Evolutionary conservation across 208 protist species (phyloP).

Genomic region (Vickermania spadyakhi): DNA sequence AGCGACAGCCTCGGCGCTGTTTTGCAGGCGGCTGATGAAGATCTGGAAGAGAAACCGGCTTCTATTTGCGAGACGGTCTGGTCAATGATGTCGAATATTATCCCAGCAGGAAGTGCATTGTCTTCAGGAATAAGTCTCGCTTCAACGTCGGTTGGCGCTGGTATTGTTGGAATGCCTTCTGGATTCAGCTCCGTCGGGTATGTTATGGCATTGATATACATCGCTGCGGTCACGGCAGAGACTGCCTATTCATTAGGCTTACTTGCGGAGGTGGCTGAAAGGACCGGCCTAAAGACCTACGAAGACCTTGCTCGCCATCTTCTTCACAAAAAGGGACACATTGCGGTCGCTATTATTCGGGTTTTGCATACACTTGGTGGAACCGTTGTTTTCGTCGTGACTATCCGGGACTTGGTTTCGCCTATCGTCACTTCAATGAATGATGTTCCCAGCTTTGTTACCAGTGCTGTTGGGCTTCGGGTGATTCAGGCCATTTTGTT

Average conservation of each 20-base stretch:
- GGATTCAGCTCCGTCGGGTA: conserved; percentile 46
- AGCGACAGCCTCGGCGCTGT: too few relatives aligned
- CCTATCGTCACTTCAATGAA: conserved; percentile 17
- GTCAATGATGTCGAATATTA: conserved; percentile 2
- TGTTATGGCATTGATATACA: conserved; percentile 30
- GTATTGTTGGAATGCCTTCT: conserved; percentile 45
- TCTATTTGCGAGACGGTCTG: background rate
- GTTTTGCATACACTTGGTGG: conserved; percentile 27
- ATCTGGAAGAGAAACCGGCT: background rate
- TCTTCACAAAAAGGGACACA: conserved; percentile 6
- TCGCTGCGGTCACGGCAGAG: conserved; percentile 16
- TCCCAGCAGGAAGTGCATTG: conserved; percentile 36
- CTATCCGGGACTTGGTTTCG: conserved; percentile 29
- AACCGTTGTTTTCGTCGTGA: conserved; percentile 48
- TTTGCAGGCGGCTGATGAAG: background rate
- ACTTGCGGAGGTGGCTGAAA: conserved; percentile 23
- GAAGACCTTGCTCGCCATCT: conserved; percentile 29
- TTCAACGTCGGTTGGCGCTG: conserved; percentile 39
- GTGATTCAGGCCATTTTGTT: conserved; percentile 37
- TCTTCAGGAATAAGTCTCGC: conserved; percentile 41
- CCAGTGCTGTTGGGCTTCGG: conserved; percentile 16
- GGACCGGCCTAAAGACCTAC: conserved; percentile 28
- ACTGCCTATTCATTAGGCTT: conserved; percentile 50
- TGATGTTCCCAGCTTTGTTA: conserved; percentile 9
- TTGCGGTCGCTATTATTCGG: conserved; percentile 23